These are phyloP conservation scores for Phyllachora maydis DNA, from an alignment of 2,329 filamentous ascomycete species.

Conservation along the genomic window DNA sequence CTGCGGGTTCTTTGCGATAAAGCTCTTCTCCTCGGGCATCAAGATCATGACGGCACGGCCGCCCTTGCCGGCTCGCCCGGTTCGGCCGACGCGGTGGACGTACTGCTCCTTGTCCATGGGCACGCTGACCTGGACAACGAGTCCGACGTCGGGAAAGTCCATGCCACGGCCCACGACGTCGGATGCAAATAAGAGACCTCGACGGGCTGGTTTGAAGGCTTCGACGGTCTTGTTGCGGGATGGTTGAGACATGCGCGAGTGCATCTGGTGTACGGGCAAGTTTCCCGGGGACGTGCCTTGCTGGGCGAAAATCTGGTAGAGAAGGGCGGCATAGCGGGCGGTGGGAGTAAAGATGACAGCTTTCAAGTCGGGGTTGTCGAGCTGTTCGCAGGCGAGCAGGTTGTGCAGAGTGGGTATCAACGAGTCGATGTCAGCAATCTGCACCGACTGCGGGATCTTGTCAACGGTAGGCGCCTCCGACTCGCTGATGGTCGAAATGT, in stretches of 20 bases:
- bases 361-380: constrained; percentile 41
- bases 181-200: constrained; percentile 41
- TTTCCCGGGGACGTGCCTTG: constrained; percentile 13
- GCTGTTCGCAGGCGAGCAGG: constrained; percentile 25
- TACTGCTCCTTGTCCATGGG: constrained; percentile 29
- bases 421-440: constrained; percentile 51
- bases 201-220: constrained; percentile 29
- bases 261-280: constrained; percentile 21
- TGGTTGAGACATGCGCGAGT: constrained; percentile 27
- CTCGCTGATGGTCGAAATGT: constrained; percentile 58
- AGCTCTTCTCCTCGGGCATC: constrained; percentile 8
- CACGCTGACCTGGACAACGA: constrained; percentile 1
- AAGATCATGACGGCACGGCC: constrained; percentile 8
- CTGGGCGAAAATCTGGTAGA: constrained; percentile 20
- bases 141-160: constrained; percentile 15
- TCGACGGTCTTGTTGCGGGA: constrained; percentile 38
- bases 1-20: constrained; percentile 5
- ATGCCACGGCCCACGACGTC: constrained; percentile 54
- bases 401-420: constrained; percentile 38
- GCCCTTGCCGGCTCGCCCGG: constrained; percentile 9
- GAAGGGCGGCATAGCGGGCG: constrained; percentile 27
- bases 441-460: constrained; percentile 51
- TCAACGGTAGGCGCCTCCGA: constrained; percentile 62
- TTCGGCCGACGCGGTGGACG: constrained; percentile 36
- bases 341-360: constrained; percentile 64